Evolutionary conservation across 2,329 filamentous ascomycete species (phyloP).

Genomic region (Sporothrix curviconia): DNA sequence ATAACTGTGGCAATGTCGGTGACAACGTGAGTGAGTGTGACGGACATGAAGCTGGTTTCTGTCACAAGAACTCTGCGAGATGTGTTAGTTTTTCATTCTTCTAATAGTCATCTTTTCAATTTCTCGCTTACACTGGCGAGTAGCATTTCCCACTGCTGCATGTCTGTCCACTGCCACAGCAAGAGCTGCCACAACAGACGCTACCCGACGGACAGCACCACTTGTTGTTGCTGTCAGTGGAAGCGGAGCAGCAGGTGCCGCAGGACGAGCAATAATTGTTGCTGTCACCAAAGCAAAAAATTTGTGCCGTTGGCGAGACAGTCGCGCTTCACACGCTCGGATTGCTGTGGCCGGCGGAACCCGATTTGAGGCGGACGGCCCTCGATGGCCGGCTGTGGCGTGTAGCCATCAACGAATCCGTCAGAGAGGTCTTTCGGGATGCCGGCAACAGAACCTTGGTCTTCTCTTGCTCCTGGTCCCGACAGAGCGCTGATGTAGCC

Average conservation of each 20-base stretch:
- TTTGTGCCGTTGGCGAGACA: constrained; percentile 30
- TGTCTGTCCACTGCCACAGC: constrained; percentile 26
- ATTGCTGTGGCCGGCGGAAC: constrained; percentile 10
- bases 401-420: constrained; percentile 1
- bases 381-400: constrained; percentile 15
- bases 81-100: too few species aligned
- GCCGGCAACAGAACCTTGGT: too few species aligned
- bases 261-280: constrained; percentile 25
- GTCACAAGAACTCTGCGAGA: too few species aligned
- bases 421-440: not conserved
- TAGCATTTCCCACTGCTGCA: constrained; percentile 26
- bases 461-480: too few species aligned
- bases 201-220: constrained; percentile 26
- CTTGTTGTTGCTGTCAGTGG: constrained; percentile 15
- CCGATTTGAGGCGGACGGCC: constrained; percentile 21
- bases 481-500: constrained; percentile 3
- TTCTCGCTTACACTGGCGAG: constrained; percentile 14
- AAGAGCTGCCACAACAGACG: constrained; percentile 27
- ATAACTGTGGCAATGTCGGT: constrained; percentile 17
- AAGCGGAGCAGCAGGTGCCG: constrained; percentile 25
- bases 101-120: too few species aligned
- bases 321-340: constrained; percentile 21
- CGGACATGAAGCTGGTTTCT: constrained; percentile 2
- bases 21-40: constrained; percentile 13
- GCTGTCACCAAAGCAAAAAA: constrained; percentile 27